A percentile compares a stretch with the other conserved stretches of the same genome.
These are phyloP conservation scores for Cladosporium sphaerospermum DNA, from an alignment of 2,329 filamentous ascomycete species.

Conservation along the genomic window DNA sequence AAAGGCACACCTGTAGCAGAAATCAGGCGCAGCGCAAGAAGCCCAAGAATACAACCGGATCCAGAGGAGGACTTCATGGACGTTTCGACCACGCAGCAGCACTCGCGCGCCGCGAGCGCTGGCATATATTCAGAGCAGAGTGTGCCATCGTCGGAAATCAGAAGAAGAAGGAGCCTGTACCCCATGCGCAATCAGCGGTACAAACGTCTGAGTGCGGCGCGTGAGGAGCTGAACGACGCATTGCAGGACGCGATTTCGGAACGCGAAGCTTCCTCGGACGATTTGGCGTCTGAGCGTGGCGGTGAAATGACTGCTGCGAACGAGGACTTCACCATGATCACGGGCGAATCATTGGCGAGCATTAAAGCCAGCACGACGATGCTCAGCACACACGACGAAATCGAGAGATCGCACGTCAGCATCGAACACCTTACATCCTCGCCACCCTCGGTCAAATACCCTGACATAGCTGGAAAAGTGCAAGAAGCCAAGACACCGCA, in stretches of 20 bases:
- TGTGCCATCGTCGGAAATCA: conserved; percentile 6
- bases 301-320: conserved; percentile 44
- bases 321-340: conserved; percentile 48
- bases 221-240: conserved; percentile 27
- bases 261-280: not conserved
- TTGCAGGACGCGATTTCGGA: conserved; percentile 22
- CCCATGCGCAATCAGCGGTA: conserved; percentile 13
- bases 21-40: not conserved
- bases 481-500: conserved; percentile 1
- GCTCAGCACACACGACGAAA: not conserved
- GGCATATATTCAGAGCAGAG: conserved; percentile 4
- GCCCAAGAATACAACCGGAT: conserved; percentile 7
- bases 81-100: not conserved
- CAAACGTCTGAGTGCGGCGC: conserved; percentile 23
- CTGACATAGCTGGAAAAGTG: conserved; percentile 14
- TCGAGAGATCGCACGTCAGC: not conserved
- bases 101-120: not conserved
- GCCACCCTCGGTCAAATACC: conserved; percentile 22
- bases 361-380: conserved; percentile 21
- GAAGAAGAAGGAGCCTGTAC: conserved; percentile 2
- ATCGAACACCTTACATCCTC: conserved; percentile 25
- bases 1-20: conserved; percentile 24
- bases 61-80: conserved; percentile 1
- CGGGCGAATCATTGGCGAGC: conserved; percentile 40
- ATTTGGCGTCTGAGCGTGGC: not conserved